phyloP scores from a whole-genome alignment of 2,329 filamentous ascomycete species.

The Calcarisporium arbuscula region DNA sequence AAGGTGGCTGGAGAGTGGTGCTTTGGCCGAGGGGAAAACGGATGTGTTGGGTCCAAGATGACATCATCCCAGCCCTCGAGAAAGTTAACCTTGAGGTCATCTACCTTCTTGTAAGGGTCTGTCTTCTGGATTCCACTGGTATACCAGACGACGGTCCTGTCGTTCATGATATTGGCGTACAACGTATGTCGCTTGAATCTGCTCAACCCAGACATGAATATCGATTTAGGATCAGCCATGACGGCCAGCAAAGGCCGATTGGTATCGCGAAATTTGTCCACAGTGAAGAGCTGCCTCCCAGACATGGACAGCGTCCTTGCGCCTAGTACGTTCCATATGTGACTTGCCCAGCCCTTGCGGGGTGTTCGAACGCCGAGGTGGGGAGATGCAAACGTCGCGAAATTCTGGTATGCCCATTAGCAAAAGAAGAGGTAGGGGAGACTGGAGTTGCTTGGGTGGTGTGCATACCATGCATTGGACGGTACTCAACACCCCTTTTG shows the following conservation, averaged over 20 bases:
- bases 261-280: slow-evolving; percentile 80
- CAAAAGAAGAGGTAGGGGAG: not conserved
- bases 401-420: slow-evolving; percentile 52
- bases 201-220: slow-evolving; percentile 75
- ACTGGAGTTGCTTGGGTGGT: not conserved
- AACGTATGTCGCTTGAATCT: slow-evolving; percentile 70
- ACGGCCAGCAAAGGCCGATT: slow-evolving; percentile 73
- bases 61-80: slow-evolving; percentile 67
- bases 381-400: slow-evolving; percentile 85
- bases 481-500: slow-evolving; percentile 71
- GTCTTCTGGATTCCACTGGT: slow-evolving; percentile 72
- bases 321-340: slow-evolving; percentile 77
- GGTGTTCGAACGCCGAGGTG: slow-evolving; percentile 73
- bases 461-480: slow-evolving; percentile 66
- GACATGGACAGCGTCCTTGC: slow-evolving; percentile 75
- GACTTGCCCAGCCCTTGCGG: slow-evolving; percentile 57
- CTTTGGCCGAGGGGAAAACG: slow-evolving; percentile 45
- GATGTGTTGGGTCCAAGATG: slow-evolving; percentile 62
- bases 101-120: slow-evolving; percentile 68
- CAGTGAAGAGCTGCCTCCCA: slow-evolving; percentile 79
- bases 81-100: slow-evolving; percentile 65
- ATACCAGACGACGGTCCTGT: slow-evolving; percentile 75
- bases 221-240: slow-evolving; percentile 73
- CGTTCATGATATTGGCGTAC: slow-evolving; percentile 85
- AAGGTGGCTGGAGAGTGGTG: slow-evolving; percentile 19